Evolutionary conservation across 305 asterid genomes (phyloP), one percentile per base, ranked within the genome.

Genomic region (Fraxinus velutina): DNA sequence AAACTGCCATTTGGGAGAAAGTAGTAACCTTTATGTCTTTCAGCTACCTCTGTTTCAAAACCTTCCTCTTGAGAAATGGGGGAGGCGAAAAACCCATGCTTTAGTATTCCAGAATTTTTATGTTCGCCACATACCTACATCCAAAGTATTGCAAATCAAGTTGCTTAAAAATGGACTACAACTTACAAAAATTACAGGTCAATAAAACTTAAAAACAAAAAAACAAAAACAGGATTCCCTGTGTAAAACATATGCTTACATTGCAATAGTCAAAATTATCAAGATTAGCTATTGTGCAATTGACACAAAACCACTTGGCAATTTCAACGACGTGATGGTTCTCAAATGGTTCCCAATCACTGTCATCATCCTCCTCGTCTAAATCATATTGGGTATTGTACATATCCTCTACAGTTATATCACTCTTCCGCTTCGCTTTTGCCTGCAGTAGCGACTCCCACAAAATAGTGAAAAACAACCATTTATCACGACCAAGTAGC

Each of bases 101-200:
- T 89, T n/a, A 94, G 89, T 80, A 96, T 93, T 74, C 97, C 99
- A 78, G 99, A 96, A 82, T 85, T 90, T 86, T 91, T 92, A 86
- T 92, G 96, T 80, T 96, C 97, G 73, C 94, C 94, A 73, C 99
- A 96, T 33, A 91, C 83, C 98, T 96, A 87, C 84, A 86, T 22
- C 86, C 73, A 80, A 82, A 39, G 42, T 64, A 39, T 29, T 72
- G 50, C 77, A 50, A 47, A 12, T 4, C 66, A 27, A 82, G 36
- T 79, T 71, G 75, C 82, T 72, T 55, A 78, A 42, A 21, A 76
- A 75, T 21, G 19, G 32, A 10, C 36, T 29, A 12, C 17, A 66
- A 29, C 73, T 27, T 27, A 12, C 73, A 27, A 29, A 66, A 47
- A 29, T 10, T 66, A 66, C 7, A 5, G 7, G 37, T 24, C 22